A percentile compares a stretch with the other conserved stretches of the same genome.
These are phyloP conservation scores for Discostella stelligeroides DNA, from an alignment of 108 stramenopile genomes.

Conservation along the genomic window DNA sequence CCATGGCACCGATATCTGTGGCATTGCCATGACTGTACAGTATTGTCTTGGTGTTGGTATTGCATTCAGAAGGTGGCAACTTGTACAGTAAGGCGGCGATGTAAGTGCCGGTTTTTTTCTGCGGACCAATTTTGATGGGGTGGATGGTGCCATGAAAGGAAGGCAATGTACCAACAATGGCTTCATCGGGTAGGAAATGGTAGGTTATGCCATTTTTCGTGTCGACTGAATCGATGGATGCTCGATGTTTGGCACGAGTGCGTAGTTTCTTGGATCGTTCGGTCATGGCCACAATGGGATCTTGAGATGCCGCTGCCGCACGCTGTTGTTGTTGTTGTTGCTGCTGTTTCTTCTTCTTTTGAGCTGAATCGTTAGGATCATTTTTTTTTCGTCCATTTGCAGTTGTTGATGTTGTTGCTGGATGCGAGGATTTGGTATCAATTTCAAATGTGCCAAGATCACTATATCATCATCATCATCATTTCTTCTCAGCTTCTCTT, in stretches of 20 bases:
- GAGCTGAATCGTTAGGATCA: background rate
- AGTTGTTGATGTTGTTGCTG: too few relatives aligned
- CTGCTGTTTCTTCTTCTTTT: background rate
- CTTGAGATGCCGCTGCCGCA: slow-evolving; percentile 23
- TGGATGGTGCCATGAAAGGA: slow-evolving; percentile 48
- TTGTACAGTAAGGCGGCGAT: slow-evolving; percentile 72
- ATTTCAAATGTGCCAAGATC: slow-evolving; percentile 51
- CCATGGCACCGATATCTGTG: slow-evolving; percentile 88
- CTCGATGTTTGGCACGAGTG: slow-evolving; percentile 64
- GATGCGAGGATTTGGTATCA: slow-evolving; percentile 25
- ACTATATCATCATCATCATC: slow-evolving; percentile 33
- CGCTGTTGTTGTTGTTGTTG: slow-evolving; percentile 18
- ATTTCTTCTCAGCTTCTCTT: slow-evolving; percentile 1
- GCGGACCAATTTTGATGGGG: slow-evolving; percentile 74
- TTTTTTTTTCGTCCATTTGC: slow-evolving; percentile 5
- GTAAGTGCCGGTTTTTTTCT: slow-evolving; percentile 49
- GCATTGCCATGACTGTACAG: slow-evolving; percentile 93
- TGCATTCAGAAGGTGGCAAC: slow-evolving; percentile 39
- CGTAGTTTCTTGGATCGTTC: slow-evolving; percentile 65
- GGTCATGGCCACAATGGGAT: slow-evolving; percentile 69
- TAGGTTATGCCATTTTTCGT: slow-evolving; percentile 61
- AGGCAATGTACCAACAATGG: slow-evolving; percentile 34
- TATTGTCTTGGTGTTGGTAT: slow-evolving; percentile 64
- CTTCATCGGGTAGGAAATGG: slow-evolving; percentile 51
- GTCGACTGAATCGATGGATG: slow-evolving; percentile 61